Base-by-base conservation (phyloP, 257 asterid genomes). In the Solanum neorickii region DNA sequence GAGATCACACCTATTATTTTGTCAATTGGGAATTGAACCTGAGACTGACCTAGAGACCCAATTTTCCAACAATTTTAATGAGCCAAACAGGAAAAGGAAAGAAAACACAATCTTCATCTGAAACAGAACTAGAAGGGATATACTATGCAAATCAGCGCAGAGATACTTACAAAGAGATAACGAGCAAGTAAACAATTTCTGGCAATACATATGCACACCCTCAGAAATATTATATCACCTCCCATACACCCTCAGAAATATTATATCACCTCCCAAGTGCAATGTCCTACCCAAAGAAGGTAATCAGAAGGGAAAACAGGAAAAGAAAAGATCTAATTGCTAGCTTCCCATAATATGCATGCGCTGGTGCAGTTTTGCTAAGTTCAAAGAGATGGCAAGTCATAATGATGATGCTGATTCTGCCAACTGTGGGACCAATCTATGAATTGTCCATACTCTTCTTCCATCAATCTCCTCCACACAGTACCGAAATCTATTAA, bases 351-450 rank as follows among this genome's bases (percentile, higher is more conserved):
- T 47, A 44, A 62, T 62, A 62, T 62, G 70, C 69, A 46, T 46
- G 65, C 21, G 21, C 42, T 78, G 42, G 18, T 46, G 84, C 69
- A 27, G 18, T 44, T 5, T 29, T 8, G 25, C 29, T 20, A 47
- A 80, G 37, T 49, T 80, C 85, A 49, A 29, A 60, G 62, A 33
- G 49, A 49, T 82, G 68, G 56, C 66, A 44, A 83, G 72, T 92
- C 92, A 90, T 85, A 90, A 89, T 7, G 92, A 93, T 42, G 94
- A 93, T 83, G 88, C 46, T 25, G 65, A 39, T 75, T 69, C 89
- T 86, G 86, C 91, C 88, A 89, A 93, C 90, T 91, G 92, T 47
- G 97, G 96, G 85, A 95, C 92, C 90, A 94, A 60, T 90, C 94
- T 92, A 60, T 91, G 94, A 18, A 92, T 87, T 92, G 89, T 91